These are phyloP conservation scores for Colletotrichum abscissum DNA, from an alignment of 2,329 filamentous ascomycete species.

Conservation along the genomic window DNA sequence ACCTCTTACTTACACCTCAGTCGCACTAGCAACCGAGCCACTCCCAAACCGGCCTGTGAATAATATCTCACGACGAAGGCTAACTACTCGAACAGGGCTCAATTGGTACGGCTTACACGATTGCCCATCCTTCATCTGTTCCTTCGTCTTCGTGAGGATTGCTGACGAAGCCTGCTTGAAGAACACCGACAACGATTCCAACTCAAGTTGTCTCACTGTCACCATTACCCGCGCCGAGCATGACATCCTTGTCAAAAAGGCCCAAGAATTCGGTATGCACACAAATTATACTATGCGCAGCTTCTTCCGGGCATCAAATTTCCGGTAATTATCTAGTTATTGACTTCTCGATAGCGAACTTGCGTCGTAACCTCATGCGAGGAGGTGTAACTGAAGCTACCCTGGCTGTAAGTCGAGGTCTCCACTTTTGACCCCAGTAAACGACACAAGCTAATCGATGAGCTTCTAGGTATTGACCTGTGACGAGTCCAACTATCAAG, in stretches of 20 bases:
- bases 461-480: slow-evolving; percentile 31
- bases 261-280: slow-evolving; percentile 66
- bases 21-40: not conserved
- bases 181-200: slow-evolving; percentile 36
- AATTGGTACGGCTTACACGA: slow-evolving; percentile 41
- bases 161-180: slow-evolving; percentile 14
- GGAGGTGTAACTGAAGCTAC: slow-evolving; percentile 60
- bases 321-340: slow-evolving; percentile 9
- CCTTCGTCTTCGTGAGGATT: not conserved
- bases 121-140: not conserved
- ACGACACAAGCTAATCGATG: not conserved
- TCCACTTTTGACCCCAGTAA: not conserved
- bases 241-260: slow-evolving; percentile 63
- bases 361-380: slow-evolving; percentile 59
- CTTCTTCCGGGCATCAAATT: not conserved
- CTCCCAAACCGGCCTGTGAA: not conserved
- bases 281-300: not conserved
- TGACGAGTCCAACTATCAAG: slow-evolving; percentile 31
- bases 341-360: slow-evolving; percentile 48
- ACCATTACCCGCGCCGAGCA: slow-evolving; percentile 72
- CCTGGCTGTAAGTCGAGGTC: slow-evolving; percentile 53
- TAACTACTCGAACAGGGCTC: slow-evolving; percentile 38
- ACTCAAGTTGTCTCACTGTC: slow-evolving; percentile 50
- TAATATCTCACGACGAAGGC: not conserved
- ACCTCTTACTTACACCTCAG: not conserved